Evolutionary conservation across 345 rosid genomes (phyloP), one percentile per base, ranked within the genome.

Genomic region (Boechera retrofracta): DNA sequence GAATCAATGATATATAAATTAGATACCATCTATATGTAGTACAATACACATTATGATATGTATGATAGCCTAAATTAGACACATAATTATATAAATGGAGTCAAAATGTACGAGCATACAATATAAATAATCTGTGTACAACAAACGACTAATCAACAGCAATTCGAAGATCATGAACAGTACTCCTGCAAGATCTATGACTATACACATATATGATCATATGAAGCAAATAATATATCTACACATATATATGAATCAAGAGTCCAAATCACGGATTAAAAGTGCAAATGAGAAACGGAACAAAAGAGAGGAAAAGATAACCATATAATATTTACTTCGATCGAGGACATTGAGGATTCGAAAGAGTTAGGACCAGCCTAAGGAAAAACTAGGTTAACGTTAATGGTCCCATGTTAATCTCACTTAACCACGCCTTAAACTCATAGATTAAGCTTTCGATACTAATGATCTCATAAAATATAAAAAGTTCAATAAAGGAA

Each of bases 341-440:
- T 64, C 53, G 61, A 72, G 76, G 52, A 65, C 38, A 64, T 49
- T 51, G 66, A 58, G 39, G 73, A 78, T 49, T 66, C 57, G 59
- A 72, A 76, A 79, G 62, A 71, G 71, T 64, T 33, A 77, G 88
- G 88, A 84, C 85, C 86, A 88, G 74, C 75, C 88, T 85, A 80
- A 18, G 56, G 11, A 36, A 42, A 36, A 72, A 77, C 65, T 73
- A 69, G 65, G 73, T 74, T 73, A 83, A 82, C 83, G 82, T 74
- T 79, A 85, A 83, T 85, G 89, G 87, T 83, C 84, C 84, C 88
- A 79, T 85, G 69, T 74, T 71, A 80, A 66, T 72, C 83, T 52
- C 77, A 72, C 62, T 79, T 87, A 85, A 84, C 69, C 79, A 81
- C 86, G 87, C 87, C 77, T 75, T 71, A 51, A 72, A 68, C 69